Percentiles rank a stretch among this genome's conserved stretches.
phyloP scores from a whole-genome alignment of 2,329 filamentous ascomycete genomes.

The Pseudonectria foliicola region DNA sequence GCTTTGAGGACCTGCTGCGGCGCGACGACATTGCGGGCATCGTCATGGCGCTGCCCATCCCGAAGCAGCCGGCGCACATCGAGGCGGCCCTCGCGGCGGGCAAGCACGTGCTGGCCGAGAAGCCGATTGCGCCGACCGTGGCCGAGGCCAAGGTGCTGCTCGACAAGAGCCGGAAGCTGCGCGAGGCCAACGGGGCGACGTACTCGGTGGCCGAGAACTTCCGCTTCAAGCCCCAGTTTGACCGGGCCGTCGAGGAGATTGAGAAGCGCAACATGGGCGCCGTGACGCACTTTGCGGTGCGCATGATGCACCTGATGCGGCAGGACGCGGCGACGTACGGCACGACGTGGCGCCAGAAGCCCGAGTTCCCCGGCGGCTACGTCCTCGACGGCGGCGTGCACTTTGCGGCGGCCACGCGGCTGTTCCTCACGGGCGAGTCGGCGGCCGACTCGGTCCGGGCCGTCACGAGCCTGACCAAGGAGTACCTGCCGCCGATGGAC shows the following conservation, averaged over 20 bases:
- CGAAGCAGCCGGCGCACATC: constrained; percentile 51
- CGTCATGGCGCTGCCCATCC: constrained; percentile 56
- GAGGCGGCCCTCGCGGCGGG: constrained; percentile 53
- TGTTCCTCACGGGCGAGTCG: constrained; percentile 44
- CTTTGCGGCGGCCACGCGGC: constrained; percentile 55
- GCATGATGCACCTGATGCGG: constrained; percentile 29
- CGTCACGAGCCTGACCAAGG: constrained; percentile 46
- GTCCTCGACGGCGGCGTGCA: constrained; percentile 72
- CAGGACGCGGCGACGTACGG: constrained; percentile 39
- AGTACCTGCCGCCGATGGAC: constrained; percentile 58
- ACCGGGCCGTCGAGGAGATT: constrained; percentile 41
- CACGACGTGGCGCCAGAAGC: constrained; percentile 58
- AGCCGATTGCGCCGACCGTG: constrained; percentile 58
- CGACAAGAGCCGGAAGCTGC: constrained; percentile 24
- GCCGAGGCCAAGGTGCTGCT: constrained; percentile 35
- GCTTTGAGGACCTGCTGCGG: constrained; percentile 43
- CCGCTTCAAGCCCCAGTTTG: constrained; percentile 52
- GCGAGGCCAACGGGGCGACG: constrained; percentile 24
- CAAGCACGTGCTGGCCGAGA: constrained; percentile 65
- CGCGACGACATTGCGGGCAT: constrained; percentile 49
- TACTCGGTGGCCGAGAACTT: constrained; percentile 68
- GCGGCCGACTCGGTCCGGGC: constrained; percentile 43
- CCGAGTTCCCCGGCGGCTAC: constrained; percentile 68
- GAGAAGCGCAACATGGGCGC: constrained; percentile 17
- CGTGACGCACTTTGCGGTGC: constrained; percentile 40